Evolutionary conservation across 257 asterid genomes (phyloP).

Genomic region (Agastache rugosa): DNA sequence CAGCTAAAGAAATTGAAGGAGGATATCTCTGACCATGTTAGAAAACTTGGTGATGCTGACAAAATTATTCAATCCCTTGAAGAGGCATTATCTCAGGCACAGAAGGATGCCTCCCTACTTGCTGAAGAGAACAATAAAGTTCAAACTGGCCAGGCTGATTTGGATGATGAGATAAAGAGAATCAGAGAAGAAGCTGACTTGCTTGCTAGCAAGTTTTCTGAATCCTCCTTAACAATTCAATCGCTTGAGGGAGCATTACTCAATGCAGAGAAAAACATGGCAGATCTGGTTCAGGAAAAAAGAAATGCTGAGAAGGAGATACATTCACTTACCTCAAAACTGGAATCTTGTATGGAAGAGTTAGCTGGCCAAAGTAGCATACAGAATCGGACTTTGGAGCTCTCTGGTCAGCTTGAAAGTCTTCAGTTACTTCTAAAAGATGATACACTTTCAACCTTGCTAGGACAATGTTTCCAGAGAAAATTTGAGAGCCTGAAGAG

Average conservation of each 20-base stretch:
- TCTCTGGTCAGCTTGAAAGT: constrained; percentile 57
- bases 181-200: constrained; percentile 68
- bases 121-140: constrained; percentile 65
- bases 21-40: constrained; percentile 52
- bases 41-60: constrained; percentile 64
- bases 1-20: constrained; percentile 59
- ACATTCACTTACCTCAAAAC: constrained; percentile 58
- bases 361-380: constrained; percentile 67
- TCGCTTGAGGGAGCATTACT: constrained; percentile 66
- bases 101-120: constrained; percentile 58
- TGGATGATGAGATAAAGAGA: constrained; percentile 71
- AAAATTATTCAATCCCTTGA: constrained; percentile 77
- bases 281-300: constrained; percentile 65
- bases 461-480: constrained; percentile 54
- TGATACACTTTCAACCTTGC: constrained; percentile 57
- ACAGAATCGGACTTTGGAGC: constrained; percentile 56
- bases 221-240: constrained; percentile 60
- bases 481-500: constrained; percentile 64
- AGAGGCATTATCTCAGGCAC: constrained; percentile 68
- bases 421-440: constrained; percentile 70
- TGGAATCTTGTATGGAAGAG: constrained; percentile 75
- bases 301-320: constrained; percentile 63
- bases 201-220: constrained; percentile 63
- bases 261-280: constrained; percentile 59
- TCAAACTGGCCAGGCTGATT: constrained; percentile 51